Evolutionary conservation across 306 rosid genomes (phyloP).

Genomic region (Vigna mungo): DNA sequence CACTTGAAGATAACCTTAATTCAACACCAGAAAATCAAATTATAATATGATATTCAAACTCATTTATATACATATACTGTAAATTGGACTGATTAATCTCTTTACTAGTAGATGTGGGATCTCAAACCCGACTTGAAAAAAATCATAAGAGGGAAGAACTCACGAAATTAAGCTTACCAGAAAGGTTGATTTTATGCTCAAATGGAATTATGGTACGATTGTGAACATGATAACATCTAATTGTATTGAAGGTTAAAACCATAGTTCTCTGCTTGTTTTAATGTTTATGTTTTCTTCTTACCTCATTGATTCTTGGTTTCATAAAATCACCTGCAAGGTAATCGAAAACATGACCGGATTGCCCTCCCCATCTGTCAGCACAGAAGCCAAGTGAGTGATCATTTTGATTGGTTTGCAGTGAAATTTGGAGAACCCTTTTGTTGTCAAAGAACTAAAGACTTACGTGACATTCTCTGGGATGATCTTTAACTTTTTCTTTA

Average conservation of each 20-base stretch:
- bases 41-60: no score
- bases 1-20: no score
- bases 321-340: slow-evolving; percentile 70
- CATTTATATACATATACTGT: no score
- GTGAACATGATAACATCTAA: not conserved
- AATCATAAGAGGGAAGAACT: no score
- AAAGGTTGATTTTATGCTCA: not conserved
- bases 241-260: slow-evolving; percentile 5
- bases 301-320: slow-evolving; percentile 92
- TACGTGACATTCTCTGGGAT: slow-evolving; percentile 76
- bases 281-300: slow-evolving; percentile 29
- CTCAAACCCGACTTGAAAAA: not conserved
- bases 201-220: not conserved
- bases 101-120: no score
- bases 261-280: not conserved
- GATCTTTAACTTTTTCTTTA: slow-evolving; percentile 74
- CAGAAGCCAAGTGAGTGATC: slow-evolving; percentile 14
- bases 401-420: slow-evolving; percentile 17
- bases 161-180: not conserved
- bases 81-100: no score
- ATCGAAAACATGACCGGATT: slow-evolving; percentile 50
- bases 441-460: slow-evolving; percentile 38
- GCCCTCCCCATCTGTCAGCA: slow-evolving; percentile 78
- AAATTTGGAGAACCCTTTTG: not conserved
- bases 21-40: no score